Base-by-base conservation (phyloP, 148 eudicot species). In the Chenopodium formosanum region DNA sequence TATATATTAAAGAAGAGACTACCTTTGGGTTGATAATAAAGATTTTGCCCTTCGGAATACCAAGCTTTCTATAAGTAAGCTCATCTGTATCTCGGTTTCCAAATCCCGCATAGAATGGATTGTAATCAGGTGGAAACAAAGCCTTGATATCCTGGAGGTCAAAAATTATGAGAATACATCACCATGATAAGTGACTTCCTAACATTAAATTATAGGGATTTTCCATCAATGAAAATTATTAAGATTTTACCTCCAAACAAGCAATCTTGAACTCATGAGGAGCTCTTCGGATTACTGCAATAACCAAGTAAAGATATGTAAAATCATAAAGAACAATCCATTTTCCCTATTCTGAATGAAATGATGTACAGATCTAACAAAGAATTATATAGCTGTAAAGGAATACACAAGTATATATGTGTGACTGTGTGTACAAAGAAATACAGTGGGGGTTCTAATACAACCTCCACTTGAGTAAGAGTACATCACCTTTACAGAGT, bases 211-310 rank as follows among this genome's bases (percentile, higher is more conserved):
- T 70, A 32, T 46, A 48, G 11, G 0, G 27, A 17, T 73, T 58
- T 78, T 66, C 40, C 19, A 10, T 34, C 56, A 23, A 62, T 62
- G 20, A 34, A 66, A 20, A 40, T 9, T 29, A 40, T 12, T 17
- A 16, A 75, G 47, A 20, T 67, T 56, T 82, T 88, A 96, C 99
- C 98, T 96, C 97, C 83, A 96, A 90, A 86, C 99, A 96, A 10
- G 99, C 99, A 40, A 96, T 96, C 90, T 96, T 96, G 93, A 96
- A 96, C 80, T 96, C 98, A 77, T 96, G 99, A 83, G 99, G 99
- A 70, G 99, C 98, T 92, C 99, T 89, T 89, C 98, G 88, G 86
- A 96, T 96, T 46, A 96, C 99, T 96, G 95, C 83, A 88, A 84
- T 56, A 48, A 70, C 62, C 34, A 68, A 52, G 12, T 16, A 78